These are phyloP conservation scores for Annulohypoxylon bovei DNA, from an alignment of 495 filamentous ascomycete genomes.

Conservation along the genomic window DNA sequence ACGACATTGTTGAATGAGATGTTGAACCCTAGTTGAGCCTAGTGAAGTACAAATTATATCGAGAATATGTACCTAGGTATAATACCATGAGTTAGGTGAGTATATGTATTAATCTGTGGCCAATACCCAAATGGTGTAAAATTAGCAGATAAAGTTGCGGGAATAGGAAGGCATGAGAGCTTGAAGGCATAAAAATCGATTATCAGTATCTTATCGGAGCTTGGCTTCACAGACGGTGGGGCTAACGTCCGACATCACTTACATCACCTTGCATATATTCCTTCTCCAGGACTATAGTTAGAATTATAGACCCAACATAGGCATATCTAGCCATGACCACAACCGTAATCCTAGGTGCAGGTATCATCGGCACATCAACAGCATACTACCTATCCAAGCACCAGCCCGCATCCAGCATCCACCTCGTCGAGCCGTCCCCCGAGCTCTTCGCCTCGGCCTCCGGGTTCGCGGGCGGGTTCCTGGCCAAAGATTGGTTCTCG, in stretches of 20 bases:
- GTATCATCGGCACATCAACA: constrained; percentile 82
- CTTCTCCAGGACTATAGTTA: neutral
- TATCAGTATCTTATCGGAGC: constrained; percentile 17
- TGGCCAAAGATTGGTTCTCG: constrained; percentile 78
- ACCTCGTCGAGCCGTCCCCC: constrained; percentile 73
- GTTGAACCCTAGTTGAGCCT: neutral
- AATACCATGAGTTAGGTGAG: neutral
- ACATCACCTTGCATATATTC: neutral
- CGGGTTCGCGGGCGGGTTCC: constrained; percentile 77
- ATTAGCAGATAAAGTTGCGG: neutral
- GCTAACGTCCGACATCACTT: constrained; percentile 8
- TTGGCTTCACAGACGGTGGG: constrained; percentile 7
- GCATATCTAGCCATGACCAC: constrained; percentile 37
- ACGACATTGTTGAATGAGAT: constrained; percentile 41
- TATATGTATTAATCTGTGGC: neutral
- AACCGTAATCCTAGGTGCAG: constrained; percentile 79
- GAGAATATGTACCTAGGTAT: neutral
- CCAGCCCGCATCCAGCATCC: constrained; percentile 64
- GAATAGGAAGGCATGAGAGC: neutral
- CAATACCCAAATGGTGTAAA: neutral
- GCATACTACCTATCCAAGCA: constrained; percentile 76
- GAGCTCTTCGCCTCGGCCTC: constrained; percentile 77
- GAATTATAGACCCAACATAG: neutral
- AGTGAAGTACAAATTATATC: neutral
- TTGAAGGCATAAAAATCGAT: neutral